A percentile compares a stretch with the other conserved stretches of the same genome.
phyloP scores from a whole-genome alignment of 225 moss, liverwort and hornwort species.

The Takakia lepidozioides region DNA sequence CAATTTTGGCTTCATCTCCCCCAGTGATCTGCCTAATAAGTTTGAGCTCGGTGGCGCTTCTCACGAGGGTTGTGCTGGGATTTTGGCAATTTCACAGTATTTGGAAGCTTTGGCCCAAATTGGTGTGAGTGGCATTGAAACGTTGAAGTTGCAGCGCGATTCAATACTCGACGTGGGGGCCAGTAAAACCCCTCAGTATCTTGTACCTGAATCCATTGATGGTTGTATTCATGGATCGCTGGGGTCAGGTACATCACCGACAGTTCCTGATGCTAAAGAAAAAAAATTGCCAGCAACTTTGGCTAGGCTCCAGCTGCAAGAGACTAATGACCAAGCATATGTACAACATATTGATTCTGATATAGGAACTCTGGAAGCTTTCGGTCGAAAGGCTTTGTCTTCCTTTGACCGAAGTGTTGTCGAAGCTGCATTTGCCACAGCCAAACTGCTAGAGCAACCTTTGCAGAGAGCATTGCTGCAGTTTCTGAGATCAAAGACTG shows the following conservation, averaged over 20 bases:
- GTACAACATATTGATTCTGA: neutral
- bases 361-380: conserved; percentile 1
- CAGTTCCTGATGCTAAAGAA: neutral
- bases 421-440: conserved; percentile 38
- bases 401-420: conserved; percentile 36
- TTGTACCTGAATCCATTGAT: too few relatives aligned
- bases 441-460: conserved; percentile 35
- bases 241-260: neutral
- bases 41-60: conserved; percentile 37
- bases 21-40: conserved; percentile 10
- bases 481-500: conserved; percentile 25
- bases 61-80: conserved; percentile 40
- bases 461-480: conserved; percentile 31
- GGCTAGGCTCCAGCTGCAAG: too few relatives aligned
- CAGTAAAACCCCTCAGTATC: too few relatives aligned
- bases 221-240: too few relatives aligned
- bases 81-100: conserved; percentile 33
- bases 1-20: conserved; percentile 14
- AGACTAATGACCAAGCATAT: too few relatives aligned
- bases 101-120: conserved; percentile 27
- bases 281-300: neutral
- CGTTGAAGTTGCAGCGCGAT: neutral
- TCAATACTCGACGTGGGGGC: neutral
- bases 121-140: conserved; percentile 24
- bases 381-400: conserved; percentile 14